Conservation (phyloP, 2,329 filamentous ascomycete genomes). For the Calonectria pseudoturangicola region DNA sequence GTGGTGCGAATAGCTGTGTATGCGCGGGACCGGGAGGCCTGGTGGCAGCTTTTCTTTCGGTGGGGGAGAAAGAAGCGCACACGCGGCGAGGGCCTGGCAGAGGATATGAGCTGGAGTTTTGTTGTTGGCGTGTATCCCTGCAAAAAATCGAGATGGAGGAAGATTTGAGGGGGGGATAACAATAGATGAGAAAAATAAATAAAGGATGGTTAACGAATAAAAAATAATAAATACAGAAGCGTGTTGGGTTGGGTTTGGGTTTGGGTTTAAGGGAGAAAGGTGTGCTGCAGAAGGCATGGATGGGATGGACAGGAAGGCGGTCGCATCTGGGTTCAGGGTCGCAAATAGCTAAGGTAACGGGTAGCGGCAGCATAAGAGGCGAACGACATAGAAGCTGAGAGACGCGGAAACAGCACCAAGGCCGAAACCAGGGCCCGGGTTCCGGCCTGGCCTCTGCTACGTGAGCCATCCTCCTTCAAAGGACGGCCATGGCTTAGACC, state of each 20-base stretch:
- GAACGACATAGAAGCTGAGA: not conserved
- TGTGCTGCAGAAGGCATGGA: slow-evolving; percentile 12
- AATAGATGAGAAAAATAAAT: not conserved
- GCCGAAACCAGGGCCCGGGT: slow-evolving; percentile 6
- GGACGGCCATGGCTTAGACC: slow-evolving; percentile 15
- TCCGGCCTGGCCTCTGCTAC: slow-evolving; percentile 7
- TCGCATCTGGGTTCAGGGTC: slow-evolving; percentile 4
- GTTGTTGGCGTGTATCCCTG: not conserved
- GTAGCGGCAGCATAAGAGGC: slow-evolving; percentile 7
- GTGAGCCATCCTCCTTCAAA: slow-evolving; percentile 28
- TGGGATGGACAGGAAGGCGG: slow-evolving; percentile 21
- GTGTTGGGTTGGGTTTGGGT: slow-evolving; percentile 30
- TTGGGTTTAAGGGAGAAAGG: slow-evolving; percentile 31
- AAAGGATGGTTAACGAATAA: not conserved
- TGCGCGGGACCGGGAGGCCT: slow-evolving; percentile 47
- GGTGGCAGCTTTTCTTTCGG: slow-evolving; percentile 43
- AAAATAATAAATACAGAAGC: slow-evolving; percentile 4
- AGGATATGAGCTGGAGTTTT: not conserved
- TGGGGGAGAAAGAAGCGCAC: slow-evolving; percentile 42
- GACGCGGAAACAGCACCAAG: not conserved
- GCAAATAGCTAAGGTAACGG: slow-evolving; percentile 28
- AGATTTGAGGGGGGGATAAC: not conserved
- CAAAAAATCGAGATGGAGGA: not conserved
- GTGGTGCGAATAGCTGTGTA: slow-evolving; percentile 34
- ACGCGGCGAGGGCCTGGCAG: slow-evolving; percentile 23